A percentile compares a stretch with the other conserved stretches of the same genome.
phyloP scores from a whole-genome alignment of 805 yeast species.

The Zygosaccharomyces gambellarensis region DNA sequence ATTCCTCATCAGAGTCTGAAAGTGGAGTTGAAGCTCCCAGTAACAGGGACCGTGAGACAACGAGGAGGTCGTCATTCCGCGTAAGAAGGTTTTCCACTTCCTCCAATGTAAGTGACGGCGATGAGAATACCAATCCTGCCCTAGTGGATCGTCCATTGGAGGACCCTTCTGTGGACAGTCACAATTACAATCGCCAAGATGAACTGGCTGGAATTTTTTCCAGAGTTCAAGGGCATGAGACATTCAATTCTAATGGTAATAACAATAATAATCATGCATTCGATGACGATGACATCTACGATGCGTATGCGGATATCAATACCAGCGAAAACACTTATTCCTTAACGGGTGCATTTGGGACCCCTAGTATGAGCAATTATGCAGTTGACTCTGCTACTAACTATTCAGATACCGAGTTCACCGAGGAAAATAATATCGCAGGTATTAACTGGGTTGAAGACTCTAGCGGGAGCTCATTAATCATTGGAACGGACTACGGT shows the following conservation, averaged over 20 bases:
- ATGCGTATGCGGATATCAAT: conserved; percentile 15
- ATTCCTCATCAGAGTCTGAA: neutral
- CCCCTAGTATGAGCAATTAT: conserved; percentile 8
- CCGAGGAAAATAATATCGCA: conserved; percentile 46
- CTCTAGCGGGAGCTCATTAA: conserved; percentile 46
- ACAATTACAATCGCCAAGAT: conserved; percentile 15
- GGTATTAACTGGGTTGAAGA: conserved; percentile 59
- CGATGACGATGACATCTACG: conserved; percentile 22
- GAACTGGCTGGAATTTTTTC: conserved; percentile 12
- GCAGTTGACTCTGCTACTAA: conserved; percentile 8
- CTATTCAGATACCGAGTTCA: conserved; percentile 15
- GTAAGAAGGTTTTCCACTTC: conserved; percentile 31
- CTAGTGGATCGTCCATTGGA: conserved; percentile 3
- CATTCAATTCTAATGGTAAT: neutral
- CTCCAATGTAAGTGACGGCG: conserved; percentile 12
- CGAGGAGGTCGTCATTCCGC: conserved; percentile 18
- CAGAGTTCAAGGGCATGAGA: conserved; percentile 5
- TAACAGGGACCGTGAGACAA: neutral
- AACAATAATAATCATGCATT: conserved; percentile 5
- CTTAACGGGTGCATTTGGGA: conserved; percentile 9
- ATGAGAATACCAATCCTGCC: conserved; percentile 10
- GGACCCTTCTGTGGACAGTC: conserved; percentile 15
- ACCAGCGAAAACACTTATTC: conserved; percentile 7
- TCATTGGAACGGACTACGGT: conserved; percentile 65
- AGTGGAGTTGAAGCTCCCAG: neutral